These are phyloP conservation scores for Tuber indicum DNA, from an alignment of 495 filamentous ascomycete species.

Conservation along the genomic window DNA sequence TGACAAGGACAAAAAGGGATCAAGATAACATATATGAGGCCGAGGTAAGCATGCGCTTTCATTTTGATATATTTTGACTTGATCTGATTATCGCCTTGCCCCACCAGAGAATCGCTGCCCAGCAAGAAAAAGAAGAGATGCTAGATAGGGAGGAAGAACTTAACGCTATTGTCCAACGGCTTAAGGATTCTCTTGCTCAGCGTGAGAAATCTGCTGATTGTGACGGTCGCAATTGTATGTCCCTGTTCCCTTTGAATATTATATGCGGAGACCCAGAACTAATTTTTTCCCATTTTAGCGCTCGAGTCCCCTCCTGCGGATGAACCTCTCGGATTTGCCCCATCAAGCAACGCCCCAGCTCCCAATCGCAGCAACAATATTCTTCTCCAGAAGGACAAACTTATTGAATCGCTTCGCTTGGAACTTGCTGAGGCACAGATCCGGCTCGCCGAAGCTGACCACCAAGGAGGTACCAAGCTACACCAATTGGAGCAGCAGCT, in stretches of 20 bases:
- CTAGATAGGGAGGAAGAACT: slow-evolving; percentile 76
- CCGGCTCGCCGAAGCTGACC: slow-evolving; percentile 90
- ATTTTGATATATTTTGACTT: not conserved
- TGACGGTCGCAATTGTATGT: slow-evolving; percentile 35
- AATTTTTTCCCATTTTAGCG: slow-evolving; percentile 48
- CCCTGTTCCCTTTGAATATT: slow-evolving; percentile 27
- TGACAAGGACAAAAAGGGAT: slow-evolving; percentile 72
- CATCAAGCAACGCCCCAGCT: slow-evolving; percentile 77
- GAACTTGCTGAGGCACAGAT: slow-evolving; percentile 93
- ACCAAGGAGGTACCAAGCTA: slow-evolving; percentile 74
- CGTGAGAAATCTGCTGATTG: slow-evolving; percentile 33
- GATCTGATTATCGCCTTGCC: slow-evolving; percentile 20
- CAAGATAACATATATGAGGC: slow-evolving; percentile 83
- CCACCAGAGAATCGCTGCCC: slow-evolving; percentile 62
- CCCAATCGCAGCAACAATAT: slow-evolving; percentile 69
- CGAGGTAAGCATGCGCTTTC: slow-evolving; percentile 47
- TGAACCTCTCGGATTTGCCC: slow-evolving; percentile 73
- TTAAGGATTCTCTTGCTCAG: slow-evolving; percentile 80
- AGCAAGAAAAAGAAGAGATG: slow-evolving; percentile 86
- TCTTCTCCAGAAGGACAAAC: slow-evolving; percentile 85
- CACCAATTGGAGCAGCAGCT: slow-evolving; percentile 82
- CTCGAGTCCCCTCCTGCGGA: slow-evolving; percentile 42
- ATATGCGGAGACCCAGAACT: slow-evolving; percentile 44
- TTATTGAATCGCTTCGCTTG: slow-evolving; percentile 85
- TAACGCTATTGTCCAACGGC: slow-evolving; percentile 74